Evolutionary conservation across 805 yeast genomes (phyloP).

Genomic region (Monosporozyma siamensis): DNA sequence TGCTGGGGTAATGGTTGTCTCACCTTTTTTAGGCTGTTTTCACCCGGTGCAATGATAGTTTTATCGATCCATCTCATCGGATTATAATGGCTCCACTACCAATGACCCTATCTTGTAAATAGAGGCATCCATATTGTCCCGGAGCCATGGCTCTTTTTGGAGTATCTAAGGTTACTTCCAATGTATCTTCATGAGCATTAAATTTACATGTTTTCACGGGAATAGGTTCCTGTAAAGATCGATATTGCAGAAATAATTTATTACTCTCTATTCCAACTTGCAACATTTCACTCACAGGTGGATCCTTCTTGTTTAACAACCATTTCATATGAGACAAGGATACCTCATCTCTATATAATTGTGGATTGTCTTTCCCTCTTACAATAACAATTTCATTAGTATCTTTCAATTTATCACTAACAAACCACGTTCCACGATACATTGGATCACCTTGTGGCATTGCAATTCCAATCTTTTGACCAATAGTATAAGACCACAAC

Average conservation of each 20-base stretch:
- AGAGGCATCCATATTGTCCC: slow-evolving; percentile 78
- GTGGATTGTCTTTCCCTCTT: slow-evolving; percentile 51
- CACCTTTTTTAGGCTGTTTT: too few relatives aligned
- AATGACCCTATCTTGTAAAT: slow-evolving; percentile 53
- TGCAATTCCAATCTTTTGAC: slow-evolving; percentile 62
- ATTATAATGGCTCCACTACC: slow-evolving; percentile 43
- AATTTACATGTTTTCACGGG: slow-evolving; percentile 23
- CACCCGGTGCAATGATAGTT: too few relatives aligned
- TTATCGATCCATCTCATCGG: not conserved
- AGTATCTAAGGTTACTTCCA: slow-evolving; percentile 33
- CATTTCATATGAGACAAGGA: not conserved
- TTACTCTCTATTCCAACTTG: slow-evolving; percentile 4
- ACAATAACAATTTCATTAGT: slow-evolving; percentile 75
- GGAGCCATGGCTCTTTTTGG: slow-evolving; percentile 72
- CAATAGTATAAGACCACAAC: slow-evolving; percentile 90
- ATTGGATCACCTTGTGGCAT: slow-evolving; percentile 85
- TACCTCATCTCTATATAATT: slow-evolving; percentile 41
- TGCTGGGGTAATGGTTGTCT: too few relatives aligned
- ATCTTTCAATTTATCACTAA: slow-evolving; percentile 55
- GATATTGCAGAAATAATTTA: slow-evolving; percentile 45
- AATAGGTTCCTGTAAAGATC: slow-evolving; percentile 63
- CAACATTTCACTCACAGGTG: too few relatives aligned
- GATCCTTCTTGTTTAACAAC: not conserved
- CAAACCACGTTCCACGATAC: slow-evolving; percentile 78
- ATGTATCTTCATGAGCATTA: not conserved